Base-by-base conservation (phyloP, 1,139 yeast genomes). In the Sugiyamaella sp. region DNA sequence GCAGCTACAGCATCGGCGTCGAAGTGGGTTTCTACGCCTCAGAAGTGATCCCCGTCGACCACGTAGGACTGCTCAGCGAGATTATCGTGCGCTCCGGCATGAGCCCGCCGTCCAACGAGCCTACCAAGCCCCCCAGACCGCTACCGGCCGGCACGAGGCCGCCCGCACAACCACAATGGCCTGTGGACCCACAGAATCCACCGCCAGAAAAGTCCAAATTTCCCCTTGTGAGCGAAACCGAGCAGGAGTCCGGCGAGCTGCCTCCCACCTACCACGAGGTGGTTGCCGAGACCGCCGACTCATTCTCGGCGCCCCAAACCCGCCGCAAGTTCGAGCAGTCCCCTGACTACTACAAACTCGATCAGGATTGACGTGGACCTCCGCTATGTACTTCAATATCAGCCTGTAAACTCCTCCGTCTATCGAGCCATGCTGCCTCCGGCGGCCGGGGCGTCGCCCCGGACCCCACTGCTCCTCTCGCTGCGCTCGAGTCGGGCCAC, bases 1-100 rank as follows among this genome's bases (percentile, higher is more conserved):
- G 87, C 46, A 64, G 62, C n/a, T 83, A 84, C 62, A 65, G 68
- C 10, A 58, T 83, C 41, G 67, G 67, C 17, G 69, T 83, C 1
- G 66, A 67, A 2, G 82, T 75, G 1, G 82, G 80, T 2, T 73
- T 84, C 54, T 69, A 80, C 8, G 55, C 62, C 2, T 68, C 64
- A 29, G 61, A 66, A 8, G 43, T 51, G 53, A 64, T 57, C 59
- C 68, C 59, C 27, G 59, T 51, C 3, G 66, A 64, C 44, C 57
- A 61, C 44, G 67, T 60, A 2, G 46, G 59, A 8, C 52, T 64
- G 21, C 35, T 54, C 17, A 42, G 60, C 14, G 62, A 62, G 33
- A 51, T 61, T n/a, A 43, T 37, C 3, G 57, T 65, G 17, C 53
- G 60, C 21, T 63, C 67, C 3, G 68, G 67, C 4, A 59, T 63